phyloP scores from a whole-genome alignment of 768 basidiomycete species.

The Russula vinacea region DNA sequence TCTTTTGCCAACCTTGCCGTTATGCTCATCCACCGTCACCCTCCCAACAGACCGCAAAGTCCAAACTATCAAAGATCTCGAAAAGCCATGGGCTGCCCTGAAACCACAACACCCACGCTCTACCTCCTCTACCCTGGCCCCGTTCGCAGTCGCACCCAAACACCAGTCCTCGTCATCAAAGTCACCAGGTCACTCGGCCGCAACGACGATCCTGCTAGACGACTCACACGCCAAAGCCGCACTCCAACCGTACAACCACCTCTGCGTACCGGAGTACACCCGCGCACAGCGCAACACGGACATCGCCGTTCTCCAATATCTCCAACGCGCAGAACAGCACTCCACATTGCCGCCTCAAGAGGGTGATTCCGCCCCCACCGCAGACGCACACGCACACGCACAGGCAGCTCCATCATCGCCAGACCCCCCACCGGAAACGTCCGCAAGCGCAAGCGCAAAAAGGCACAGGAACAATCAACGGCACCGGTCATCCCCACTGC shows the following conservation, averaged over 20 bases:
- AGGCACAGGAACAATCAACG: neutral
- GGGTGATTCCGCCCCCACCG: conserved; percentile 28
- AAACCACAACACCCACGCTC: conserved; percentile 12
- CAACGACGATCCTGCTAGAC: conserved; percentile 50
- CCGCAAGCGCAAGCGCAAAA: conserved; percentile 10
- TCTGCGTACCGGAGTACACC: conserved; percentile 71
- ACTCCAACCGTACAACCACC: conserved; percentile 78
- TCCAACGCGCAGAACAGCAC: neutral
- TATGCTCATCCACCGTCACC: neutral
- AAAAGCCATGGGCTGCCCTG: conserved; percentile 60
- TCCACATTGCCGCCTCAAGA: conserved; percentile 13
- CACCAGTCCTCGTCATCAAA: neutral
- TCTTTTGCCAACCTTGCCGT: conserved; percentile 29
- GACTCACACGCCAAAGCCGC: conserved; percentile 54
- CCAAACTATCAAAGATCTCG: conserved; percentile 72
- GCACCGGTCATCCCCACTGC: too few species aligned
- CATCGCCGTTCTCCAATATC: conserved; percentile 33
- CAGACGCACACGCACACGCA: neutral
- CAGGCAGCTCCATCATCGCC: neutral
- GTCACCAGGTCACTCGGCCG: conserved; percentile 40
- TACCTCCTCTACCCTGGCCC: neutral
- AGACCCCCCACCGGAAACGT: neutral
- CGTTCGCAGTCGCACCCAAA: neutral
- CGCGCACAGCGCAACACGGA: conserved; percentile 43
- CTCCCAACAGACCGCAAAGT: conserved; percentile 36